Conservation (phyloP, 2,329 filamentous ascomycete species). For the Coccinonectria pachysandricola region DNA sequence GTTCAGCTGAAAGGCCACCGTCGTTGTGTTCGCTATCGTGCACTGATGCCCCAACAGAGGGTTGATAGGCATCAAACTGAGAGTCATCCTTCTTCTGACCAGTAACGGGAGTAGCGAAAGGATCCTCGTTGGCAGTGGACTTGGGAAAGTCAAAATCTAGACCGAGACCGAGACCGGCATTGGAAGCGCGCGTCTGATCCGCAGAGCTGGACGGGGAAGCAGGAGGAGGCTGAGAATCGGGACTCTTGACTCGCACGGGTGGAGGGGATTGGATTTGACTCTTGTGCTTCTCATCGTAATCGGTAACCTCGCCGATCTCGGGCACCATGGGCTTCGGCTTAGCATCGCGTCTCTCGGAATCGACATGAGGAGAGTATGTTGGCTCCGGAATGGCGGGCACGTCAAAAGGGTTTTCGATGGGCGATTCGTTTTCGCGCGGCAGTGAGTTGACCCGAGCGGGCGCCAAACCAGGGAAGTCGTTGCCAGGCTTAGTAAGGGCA, state of each 20-base stretch:
- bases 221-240: constrained; percentile 14
- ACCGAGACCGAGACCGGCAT: constrained; percentile 21
- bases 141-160: constrained; percentile 27
- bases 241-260: constrained; percentile 20
- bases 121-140: constrained; percentile 10
- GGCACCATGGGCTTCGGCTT: constrained; percentile 27
- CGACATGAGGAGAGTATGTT: constrained; percentile 14
- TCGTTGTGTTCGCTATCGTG: constrained; percentile 23
- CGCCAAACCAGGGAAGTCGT: constrained; percentile 23
- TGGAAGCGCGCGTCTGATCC: constrained; percentile 13
- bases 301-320: constrained; percentile 27
- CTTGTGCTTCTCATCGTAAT: constrained; percentile 21
- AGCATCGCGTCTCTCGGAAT: constrained; percentile 18
- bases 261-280: constrained; percentile 21
- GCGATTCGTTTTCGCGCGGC: constrained; percentile 28
- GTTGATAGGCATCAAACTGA: constrained; percentile 15
- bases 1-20: no score
- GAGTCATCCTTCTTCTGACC: constrained; percentile 9
- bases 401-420: constrained; percentile 27
- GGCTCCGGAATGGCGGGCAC: constrained; percentile 24
- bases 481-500: constrained; percentile 33
- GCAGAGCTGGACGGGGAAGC: constrained; percentile 9
- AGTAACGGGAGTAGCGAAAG: constrained; percentile 13
- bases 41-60: constrained; percentile 21
- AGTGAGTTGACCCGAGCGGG: constrained; percentile 32